Base-by-base conservation (phyloP, 2,329 filamentous ascomycete genomes). In the Metarhizium robertsii region DNA sequence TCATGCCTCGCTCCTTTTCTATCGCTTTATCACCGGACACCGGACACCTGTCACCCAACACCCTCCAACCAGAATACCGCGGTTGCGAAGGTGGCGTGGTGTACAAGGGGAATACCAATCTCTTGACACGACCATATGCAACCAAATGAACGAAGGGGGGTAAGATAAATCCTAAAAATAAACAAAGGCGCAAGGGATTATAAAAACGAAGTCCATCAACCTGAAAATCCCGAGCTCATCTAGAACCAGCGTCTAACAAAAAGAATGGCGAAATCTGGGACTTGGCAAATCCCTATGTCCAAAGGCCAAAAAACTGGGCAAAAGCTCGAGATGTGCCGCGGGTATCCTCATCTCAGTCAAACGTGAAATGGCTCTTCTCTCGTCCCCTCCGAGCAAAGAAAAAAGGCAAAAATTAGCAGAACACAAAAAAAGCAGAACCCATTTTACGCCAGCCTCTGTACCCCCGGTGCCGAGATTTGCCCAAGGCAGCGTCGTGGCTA, bases 341-440 rank as follows among this genome's bases (percentile, higher is more conserved):
- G 55, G 55, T 55, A 57, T 57, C 53, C 53, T 54, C 20, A 4
- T 46, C 20, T 46, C 43, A 52, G 52, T 49, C 50, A 45, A 38
- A 11, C 49, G 52, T 52, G 52, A 18, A 47, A 50, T 30, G 16
- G 43, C 42, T 54, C 29, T 6, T 40, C 18, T 45, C 30, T 47
- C 42, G n/a, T 29, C 25, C 43, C 47, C 25, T 43, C 46, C 53
- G 40, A 40, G 25, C 32, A 40, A 30, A 10, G 49, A 34, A 34
- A 50, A 55, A 51, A 36, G 25, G n/a, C n/a, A 18, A 8, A 43
- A 11, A 34, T 11, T 8, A 4, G 10, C 32, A 54, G 53, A 52
- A 32, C 4, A 25, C 36, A 34, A 49, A 34, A 38, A 47, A 16
- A 20, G 32, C 10, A 49, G 30, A 32, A 34, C 52, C 14, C 14